phyloP scores from a whole-genome alignment of 2,329 filamentous ascomycete species.

The Akanthomyces lecanii region DNA sequence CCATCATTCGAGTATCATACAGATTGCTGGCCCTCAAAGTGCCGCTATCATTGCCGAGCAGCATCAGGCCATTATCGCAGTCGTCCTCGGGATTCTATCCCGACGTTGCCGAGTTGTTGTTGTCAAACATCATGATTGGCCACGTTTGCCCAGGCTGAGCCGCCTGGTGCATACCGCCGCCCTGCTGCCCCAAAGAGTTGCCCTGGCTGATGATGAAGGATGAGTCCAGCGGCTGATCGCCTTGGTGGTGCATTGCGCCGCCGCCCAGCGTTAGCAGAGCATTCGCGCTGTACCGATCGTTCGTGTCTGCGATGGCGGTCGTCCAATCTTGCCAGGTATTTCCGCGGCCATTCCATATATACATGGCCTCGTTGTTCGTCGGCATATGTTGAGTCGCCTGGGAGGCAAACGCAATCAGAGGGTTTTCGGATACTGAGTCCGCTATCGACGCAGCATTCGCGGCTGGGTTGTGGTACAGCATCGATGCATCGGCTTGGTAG shows the following conservation, averaged over 20 bases:
- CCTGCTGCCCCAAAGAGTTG: conserved; percentile 10
- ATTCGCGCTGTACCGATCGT: conserved; percentile 47
- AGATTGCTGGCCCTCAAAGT: neutral
- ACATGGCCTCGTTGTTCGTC: conserved; percentile 25
- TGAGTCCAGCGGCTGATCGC: conserved; percentile 4
- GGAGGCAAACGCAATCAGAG: conserved; percentile 37
- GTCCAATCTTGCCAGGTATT: conserved; percentile 55
- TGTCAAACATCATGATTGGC: conserved; percentile 16
- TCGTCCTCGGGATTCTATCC: neutral
- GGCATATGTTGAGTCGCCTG: conserved; percentile 35
- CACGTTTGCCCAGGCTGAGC: conserved; percentile 8
- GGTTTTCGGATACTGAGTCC: conserved; percentile 30
- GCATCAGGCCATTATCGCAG: neutral
- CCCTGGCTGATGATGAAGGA: conserved; percentile 2
- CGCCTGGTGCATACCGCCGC: neutral
- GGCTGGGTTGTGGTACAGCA: conserved; percentile 27
- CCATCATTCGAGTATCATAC: neutral
- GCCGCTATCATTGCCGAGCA: neutral
- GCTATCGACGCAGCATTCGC: conserved; percentile 23
- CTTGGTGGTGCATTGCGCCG: conserved; percentile 20
- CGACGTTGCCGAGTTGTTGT: conserved; percentile 4
- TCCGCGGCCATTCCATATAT: conserved; percentile 33
- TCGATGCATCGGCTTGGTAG: conserved; percentile 26
- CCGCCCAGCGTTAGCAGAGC: conserved; percentile 45
- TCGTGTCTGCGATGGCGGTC: conserved; percentile 45